Conservation (phyloP, 2,329 filamentous ascomycete species). For the Aspergillus terreus region DNA sequence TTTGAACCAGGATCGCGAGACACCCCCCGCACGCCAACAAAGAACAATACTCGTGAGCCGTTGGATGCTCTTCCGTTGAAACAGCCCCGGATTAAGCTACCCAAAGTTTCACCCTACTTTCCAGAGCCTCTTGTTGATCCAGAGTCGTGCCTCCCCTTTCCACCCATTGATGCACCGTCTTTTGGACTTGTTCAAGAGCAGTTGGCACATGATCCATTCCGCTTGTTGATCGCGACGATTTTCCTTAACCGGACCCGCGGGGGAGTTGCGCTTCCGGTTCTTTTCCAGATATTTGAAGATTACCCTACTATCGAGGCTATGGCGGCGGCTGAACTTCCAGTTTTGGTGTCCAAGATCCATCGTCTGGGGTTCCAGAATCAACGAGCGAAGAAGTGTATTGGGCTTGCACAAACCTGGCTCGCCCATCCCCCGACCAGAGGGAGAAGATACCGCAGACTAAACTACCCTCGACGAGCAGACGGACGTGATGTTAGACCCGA, state of each 20-base stretch:
- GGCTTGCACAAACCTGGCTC: constrained; percentile 67
- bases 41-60: constrained; percentile 4
- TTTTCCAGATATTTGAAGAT: constrained; percentile 62
- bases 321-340: constrained; percentile 52
- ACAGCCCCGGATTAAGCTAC: constrained; percentile 16
- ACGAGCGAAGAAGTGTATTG: constrained; percentile 65
- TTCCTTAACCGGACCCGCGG: constrained; percentile 82
- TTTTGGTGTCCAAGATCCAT: constrained; percentile 61
- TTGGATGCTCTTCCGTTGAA: constrained; percentile 7
- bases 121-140: constrained; percentile 26
- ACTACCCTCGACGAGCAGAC: constrained; percentile 52
- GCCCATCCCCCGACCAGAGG: constrained; percentile 58
- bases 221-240: constrained; percentile 74
- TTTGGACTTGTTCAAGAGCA: constrained; percentile 86
- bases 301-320: constrained; percentile 67
- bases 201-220: constrained; percentile 70
- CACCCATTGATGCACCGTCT: constrained; percentile 56
- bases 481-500: constrained; percentile 47
- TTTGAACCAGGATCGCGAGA: background rate
- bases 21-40: constrained; percentile 7
- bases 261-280: constrained; percentile 68
- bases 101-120: constrained; percentile 44
- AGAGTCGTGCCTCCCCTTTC: constrained; percentile 56
- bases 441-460: constrained; percentile 53
- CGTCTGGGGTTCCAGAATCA: constrained; percentile 68